Percentiles rank a stretch among this genome's conserved stretches.
Evolutionary conservation across 2,329 filamentous ascomycete genomes (phyloP).

Genomic region (Diaporthe nobilis): DNA sequence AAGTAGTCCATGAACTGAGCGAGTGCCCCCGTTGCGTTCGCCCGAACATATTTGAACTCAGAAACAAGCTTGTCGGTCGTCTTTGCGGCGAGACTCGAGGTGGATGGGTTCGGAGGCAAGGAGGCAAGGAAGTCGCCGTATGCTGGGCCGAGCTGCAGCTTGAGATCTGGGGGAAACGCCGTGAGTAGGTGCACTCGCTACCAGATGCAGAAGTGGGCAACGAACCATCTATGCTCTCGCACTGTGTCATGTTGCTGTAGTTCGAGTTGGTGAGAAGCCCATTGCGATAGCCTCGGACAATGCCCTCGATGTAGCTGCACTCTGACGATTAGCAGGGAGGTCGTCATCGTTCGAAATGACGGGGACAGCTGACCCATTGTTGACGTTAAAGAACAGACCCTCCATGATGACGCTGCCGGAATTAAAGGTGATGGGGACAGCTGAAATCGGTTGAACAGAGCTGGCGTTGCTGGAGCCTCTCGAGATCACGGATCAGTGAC

Average conservation of each 20-base stretch:
- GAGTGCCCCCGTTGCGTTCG: conserved; percentile 91
- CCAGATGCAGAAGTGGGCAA: background rate
- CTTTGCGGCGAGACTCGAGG: conserved; percentile 92
- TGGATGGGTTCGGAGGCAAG: conserved; percentile 96
- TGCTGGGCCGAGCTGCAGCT: conserved; percentile 94
- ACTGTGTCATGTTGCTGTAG: conserved; percentile 97
- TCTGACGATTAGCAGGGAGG: conserved; percentile 42
- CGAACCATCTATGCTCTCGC: conserved; percentile 95
- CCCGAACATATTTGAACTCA: conserved; percentile 96
- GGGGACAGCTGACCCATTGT: conserved; percentile 77
- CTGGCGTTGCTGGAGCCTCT: conserved; percentile 16
- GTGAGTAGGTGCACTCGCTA: conserved; percentile 35
- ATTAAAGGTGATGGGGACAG: conserved; percentile 26
- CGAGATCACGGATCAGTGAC: conserved; percentile 31
- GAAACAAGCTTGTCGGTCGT: conserved; percentile 98
- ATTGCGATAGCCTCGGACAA: conserved; percentile 97
- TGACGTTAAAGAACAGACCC: conserved; percentile 93
- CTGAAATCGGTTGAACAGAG: background rate
- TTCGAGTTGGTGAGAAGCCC: conserved; percentile 89
- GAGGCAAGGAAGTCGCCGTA: conserved; percentile 97
- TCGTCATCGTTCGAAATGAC: background rate
- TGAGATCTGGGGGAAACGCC: conserved; percentile 78
- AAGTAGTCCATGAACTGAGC: conserved; percentile 98
- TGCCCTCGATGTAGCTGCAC: conserved; percentile 92
- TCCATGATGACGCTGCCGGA: conserved; percentile 72